Evolutionary conservation across 2,329 filamentous ascomycete species (phyloP), one percentile per base, ranked within the genome.

Genomic region (Claviceps arundinis): DNA sequence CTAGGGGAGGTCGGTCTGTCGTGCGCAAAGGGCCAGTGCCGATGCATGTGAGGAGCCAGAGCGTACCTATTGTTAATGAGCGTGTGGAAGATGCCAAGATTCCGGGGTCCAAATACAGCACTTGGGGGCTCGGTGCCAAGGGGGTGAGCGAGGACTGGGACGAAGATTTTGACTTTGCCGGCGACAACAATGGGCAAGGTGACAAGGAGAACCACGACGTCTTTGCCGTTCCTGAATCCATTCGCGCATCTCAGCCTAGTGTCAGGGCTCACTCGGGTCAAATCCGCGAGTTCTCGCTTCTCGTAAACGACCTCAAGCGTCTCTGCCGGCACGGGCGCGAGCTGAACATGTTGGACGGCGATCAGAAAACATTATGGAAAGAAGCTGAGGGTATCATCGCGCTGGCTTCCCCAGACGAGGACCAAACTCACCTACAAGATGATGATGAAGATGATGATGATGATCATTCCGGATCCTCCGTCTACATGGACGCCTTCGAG

Each of bases 371-470:
- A 13, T 72, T 87, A 47, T 94, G 87, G 86, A 80, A 82, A 59
- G 87, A 93, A 64, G 87, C 89, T 1, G 86, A 93, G 64, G 87
- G 86, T 14, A 90, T 94, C 68, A 93, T 94, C 62, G 85, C 87
- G 37, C 71, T 94, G n/a, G 88, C 87, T 46, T 84, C 81, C 1
- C 81, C 82, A 1, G 81, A 85, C 55, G 74, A 77, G 47, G 81
- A 85, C 47, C 72, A 65, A 16, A 57, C 62, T 41, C 64, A 68
- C 9, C 4, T 34, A 34, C 30, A 11, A 14, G 22, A 42, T 19
- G 19, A 24, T 16, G 19, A 44, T 8, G 42, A 19, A 19, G 19
- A 44, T 13, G 65, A 66, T 5, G 66, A 69, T 5, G 65, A 69
- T 30, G 64, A 66, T 17, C 65, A 65, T n/a, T 66, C 67, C 3